These are phyloP conservation scores for Kwoniella shandongensis DNA, from an alignment of 768 basidiomycete species.

Conservation along the genomic window DNA sequence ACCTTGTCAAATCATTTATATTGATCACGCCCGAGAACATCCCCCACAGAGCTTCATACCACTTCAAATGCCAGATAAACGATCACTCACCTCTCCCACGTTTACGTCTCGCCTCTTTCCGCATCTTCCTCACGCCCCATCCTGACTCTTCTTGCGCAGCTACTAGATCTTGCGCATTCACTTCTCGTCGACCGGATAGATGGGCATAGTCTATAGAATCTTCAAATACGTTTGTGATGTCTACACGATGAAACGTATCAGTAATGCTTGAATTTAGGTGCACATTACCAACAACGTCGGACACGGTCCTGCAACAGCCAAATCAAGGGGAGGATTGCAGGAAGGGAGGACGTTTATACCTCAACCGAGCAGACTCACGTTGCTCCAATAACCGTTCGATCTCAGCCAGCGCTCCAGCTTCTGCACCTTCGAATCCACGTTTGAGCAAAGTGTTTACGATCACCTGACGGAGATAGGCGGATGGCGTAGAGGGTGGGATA, in stretches of 20 bases:
- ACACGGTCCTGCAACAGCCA: not conserved
- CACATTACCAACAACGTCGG: too few relatives aligned
- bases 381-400: slow-evolving; percentile 38
- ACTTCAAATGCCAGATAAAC: too few relatives aligned
- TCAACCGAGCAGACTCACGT: slow-evolving; percentile 37
- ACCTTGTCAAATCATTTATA: too few relatives aligned
- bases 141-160: slow-evolving; percentile 14
- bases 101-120: slow-evolving; percentile 13
- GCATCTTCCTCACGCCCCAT: slow-evolving; percentile 11
- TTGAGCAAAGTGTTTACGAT: slow-evolving; percentile 28
- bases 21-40: too few relatives aligned
- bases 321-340: not conserved
- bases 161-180: slow-evolving; percentile 16
- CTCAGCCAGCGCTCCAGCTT: slow-evolving; percentile 42
- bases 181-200: slow-evolving; percentile 14
- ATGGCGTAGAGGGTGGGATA: slow-evolving; percentile 23
- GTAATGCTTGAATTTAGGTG: too few relatives aligned
- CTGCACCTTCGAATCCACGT: slow-evolving; percentile 38
- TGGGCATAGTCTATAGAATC: slow-evolving; percentile 13
- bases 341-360: not conserved
- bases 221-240: slow-evolving; percentile 19
- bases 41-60: too few relatives aligned
- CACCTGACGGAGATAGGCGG: slow-evolving; percentile 26
- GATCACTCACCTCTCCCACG: slow-evolving; percentile 12
- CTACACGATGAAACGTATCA: not conserved